Percentiles rank a stretch among this genome's conserved stretches.
Conservation (phyloP, 139 green algal genomes). For the Coccomyxa sp. region DNA sequence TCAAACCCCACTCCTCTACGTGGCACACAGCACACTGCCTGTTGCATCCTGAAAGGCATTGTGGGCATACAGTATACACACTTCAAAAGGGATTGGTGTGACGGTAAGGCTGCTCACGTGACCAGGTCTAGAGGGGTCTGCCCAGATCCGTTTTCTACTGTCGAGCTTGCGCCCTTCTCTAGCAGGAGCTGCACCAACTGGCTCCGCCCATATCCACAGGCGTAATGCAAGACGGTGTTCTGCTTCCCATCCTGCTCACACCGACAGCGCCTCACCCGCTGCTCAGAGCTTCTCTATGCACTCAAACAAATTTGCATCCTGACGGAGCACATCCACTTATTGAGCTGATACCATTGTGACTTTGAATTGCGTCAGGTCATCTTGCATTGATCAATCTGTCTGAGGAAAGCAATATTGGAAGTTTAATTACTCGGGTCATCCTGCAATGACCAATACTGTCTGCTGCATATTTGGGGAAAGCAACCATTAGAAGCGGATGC, state of each 20-base stretch:
- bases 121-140: conserved; percentile 74
- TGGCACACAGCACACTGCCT: neutral
- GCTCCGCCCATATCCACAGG: conserved; percentile 61
- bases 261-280: neutral
- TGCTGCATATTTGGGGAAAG: neutral
- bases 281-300: neutral
- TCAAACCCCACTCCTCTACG: neutral
- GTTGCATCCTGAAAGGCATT: neutral
- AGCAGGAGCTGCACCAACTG: conserved; percentile 58
- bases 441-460: neutral
- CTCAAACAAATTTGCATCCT: neutral
- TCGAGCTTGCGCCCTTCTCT: conserved; percentile 48
- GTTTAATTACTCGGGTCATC: neutral
- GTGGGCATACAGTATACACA: neutral
- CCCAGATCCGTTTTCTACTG: conserved; percentile 53
- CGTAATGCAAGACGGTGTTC: conserved; percentile 77
- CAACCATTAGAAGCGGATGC: neutral
- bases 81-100: neutral
- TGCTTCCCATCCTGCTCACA: conserved; percentile 42
- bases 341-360: neutral
- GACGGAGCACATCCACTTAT: neutral
- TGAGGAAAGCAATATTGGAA: neutral
- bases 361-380: too few relatives aligned
- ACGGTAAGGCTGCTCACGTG: conserved; percentile 12
- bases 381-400: too few relatives aligned